Evolutionary conservation across 1,284 basidiomycete species (phyloP).

Genomic region (Malassezia japonica): DNA sequence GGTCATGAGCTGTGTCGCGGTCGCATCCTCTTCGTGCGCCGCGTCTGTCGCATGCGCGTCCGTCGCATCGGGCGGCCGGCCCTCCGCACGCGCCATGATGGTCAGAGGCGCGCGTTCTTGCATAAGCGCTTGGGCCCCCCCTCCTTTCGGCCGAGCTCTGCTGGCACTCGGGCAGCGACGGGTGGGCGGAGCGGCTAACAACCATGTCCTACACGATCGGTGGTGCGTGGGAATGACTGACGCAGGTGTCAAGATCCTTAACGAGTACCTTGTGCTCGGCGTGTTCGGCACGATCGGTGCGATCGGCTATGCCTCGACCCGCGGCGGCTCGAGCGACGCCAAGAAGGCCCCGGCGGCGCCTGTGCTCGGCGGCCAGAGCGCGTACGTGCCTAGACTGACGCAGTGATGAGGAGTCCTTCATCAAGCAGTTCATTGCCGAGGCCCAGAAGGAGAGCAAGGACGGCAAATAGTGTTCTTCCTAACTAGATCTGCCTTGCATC

Average conservation of each 20-base stretch:
- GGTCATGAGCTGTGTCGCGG: too few relatives aligned
- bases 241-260: conserved; percentile 36
- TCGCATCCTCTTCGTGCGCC: too few relatives aligned
- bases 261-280: conserved; percentile 42
- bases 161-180: not conserved
- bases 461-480: too few relatives aligned
- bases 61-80: too few relatives aligned
- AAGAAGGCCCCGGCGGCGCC: conserved; percentile 11
- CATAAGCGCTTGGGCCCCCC: conserved; percentile 2
- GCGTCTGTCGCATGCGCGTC: too few relatives aligned
- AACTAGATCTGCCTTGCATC: not conserved
- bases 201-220: conserved; percentile 43
- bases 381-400: conserved; percentile 7
- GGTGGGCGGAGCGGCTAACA: too few relatives aligned
- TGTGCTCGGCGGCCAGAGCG: not conserved
- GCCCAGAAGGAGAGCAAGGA: conserved; percentile 26
- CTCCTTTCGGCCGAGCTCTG: not conserved
- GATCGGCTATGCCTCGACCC: conserved; percentile 16
- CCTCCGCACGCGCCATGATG: too few relatives aligned
- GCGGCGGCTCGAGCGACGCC: conserved; percentile 20
- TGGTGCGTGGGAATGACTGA: conserved; percentile 22
- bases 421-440: conserved; percentile 46
- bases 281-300: conserved; percentile 31
- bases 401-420: conserved; percentile 45
- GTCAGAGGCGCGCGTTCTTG: not conserved